Percentiles rank a stretch among this genome's conserved stretches.
Evolutionary conservation across 805 yeast species (phyloP).

Genomic region (Geotrichum ghanense): DNA sequence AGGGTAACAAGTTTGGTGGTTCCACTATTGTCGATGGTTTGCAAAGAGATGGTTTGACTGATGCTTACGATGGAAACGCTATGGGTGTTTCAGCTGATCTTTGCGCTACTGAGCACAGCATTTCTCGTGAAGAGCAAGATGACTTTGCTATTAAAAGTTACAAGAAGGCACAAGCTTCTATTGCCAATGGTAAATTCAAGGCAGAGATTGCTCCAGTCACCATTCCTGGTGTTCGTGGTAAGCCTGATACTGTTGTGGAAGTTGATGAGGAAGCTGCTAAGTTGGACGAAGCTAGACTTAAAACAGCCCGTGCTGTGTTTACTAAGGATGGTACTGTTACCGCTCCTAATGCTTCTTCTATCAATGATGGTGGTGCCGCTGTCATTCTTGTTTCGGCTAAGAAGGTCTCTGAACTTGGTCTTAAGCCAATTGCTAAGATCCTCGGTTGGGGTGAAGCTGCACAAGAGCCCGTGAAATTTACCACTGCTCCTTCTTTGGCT

Average conservation of each 20-base stretch:
- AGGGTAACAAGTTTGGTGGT: constrained; percentile 87
- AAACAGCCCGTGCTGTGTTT: constrained; percentile 87
- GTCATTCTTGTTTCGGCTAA: constrained; percentile 74
- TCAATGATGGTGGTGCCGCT: constrained; percentile 98
- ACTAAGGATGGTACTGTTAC: constrained; percentile 94
- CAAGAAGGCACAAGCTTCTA: constrained; percentile 76
- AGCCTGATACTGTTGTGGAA: constrained; percentile 63
- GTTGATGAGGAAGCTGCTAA: constrained; percentile 78
- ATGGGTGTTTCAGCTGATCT: constrained; percentile 98
- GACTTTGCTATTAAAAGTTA: constrained; percentile 77
- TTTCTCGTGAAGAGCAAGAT: constrained; percentile 84
- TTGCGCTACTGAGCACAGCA: constrained; percentile 71
- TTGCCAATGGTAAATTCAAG: constrained; percentile 67
- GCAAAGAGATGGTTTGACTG: constrained; percentile 84
- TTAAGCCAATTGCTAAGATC: constrained; percentile 83
- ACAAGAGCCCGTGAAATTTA: constrained; percentile 86
- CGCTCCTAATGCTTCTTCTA: constrained; percentile 92
- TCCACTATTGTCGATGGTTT: constrained; percentile 72
- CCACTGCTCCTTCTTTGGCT: constrained; percentile 91
- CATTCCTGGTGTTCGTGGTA: constrained; percentile 77
- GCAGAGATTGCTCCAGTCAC: constrained; percentile 80
- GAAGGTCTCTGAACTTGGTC: constrained; percentile 73
- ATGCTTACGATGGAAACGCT: constrained; percentile 76
- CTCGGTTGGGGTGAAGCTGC: constrained; percentile 98
- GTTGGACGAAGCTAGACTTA: constrained; percentile 65